Percentiles rank a stretch among this genome's conserved stretches.
phyloP scores from a whole-genome alignment of 345 rosid species.

The Combretum micranthum region DNA sequence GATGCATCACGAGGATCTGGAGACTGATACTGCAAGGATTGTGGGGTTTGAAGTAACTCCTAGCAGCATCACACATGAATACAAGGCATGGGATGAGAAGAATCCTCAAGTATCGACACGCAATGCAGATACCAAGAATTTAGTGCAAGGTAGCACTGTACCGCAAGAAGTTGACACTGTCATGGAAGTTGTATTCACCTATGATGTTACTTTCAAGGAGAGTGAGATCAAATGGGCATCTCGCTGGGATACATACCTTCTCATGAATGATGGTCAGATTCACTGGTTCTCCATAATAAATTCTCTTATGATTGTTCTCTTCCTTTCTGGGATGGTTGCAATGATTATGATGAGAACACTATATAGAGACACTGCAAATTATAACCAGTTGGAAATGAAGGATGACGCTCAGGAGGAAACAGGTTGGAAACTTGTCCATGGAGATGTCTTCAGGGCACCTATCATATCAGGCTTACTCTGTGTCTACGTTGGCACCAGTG shows the following conservation, averaged over 20 bases:
- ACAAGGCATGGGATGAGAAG: slow-evolving; percentile 30
- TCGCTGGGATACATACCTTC: slow-evolving; percentile 42
- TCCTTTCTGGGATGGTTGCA: slow-evolving; percentile 43
- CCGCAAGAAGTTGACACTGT: slow-evolving; percentile 31
- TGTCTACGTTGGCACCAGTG: slow-evolving; percentile 34
- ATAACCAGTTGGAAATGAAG: slow-evolving; percentile 36
- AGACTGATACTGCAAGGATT: slow-evolving; percentile 27
- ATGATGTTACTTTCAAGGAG: slow-evolving; percentile 34
- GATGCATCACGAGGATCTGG: slow-evolving; percentile 34
- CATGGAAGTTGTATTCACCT: slow-evolving; percentile 29
- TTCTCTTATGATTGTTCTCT: slow-evolving; percentile 36
- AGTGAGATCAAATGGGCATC: slow-evolving; percentile 41
- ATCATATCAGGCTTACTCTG: slow-evolving; percentile 24
- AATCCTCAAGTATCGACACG: slow-evolving; percentile 28
- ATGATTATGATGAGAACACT: slow-evolving; percentile 38
- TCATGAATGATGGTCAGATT: slow-evolving; percentile 37
- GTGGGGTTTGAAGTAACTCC: slow-evolving; percentile 35
- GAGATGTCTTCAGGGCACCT: slow-evolving; percentile 36
- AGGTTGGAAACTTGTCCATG: slow-evolving; percentile 41
- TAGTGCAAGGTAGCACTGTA: slow-evolving; percentile 27
- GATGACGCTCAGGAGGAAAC: slow-evolving; percentile 39
- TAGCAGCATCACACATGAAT: slow-evolving; percentile 31
- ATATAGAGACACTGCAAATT: slow-evolving; percentile 29
- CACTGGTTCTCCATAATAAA: slow-evolving; percentile 41
- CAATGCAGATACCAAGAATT: slow-evolving; percentile 26